A percentile compares a stretch with the other conserved stretches of the same genome.
phyloP scores from a whole-genome alignment of 1,284 basidiomycete genomes.

The Ceratobasidium sp. region DNA sequence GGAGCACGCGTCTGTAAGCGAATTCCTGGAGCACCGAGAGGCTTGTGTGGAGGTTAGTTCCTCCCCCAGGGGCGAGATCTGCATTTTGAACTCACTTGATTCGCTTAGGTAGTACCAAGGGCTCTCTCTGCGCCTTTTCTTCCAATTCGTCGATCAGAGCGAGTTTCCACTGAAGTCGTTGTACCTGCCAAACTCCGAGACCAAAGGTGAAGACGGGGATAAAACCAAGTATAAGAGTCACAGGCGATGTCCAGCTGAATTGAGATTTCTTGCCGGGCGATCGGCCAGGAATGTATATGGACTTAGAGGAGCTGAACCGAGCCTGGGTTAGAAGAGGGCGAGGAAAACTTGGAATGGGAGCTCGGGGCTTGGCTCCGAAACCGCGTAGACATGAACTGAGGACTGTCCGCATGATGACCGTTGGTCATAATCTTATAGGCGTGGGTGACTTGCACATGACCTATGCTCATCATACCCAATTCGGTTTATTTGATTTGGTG shows the following conservation, averaged over 20 bases:
- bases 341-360: not conserved
- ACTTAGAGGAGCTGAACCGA: not conserved
- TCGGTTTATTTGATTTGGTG: too few relatives aligned
- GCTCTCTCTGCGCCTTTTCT: conserved; percentile 82
- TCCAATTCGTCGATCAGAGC: conserved; percentile 93
- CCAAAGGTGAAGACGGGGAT: conserved; percentile 91
- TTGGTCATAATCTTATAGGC: not conserved
- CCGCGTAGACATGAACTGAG: not conserved
- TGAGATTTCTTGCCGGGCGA: conserved; percentile 12
- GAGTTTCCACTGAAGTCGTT: conserved; percentile 94
- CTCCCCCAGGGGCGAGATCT: not conserved
- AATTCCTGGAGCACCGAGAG: conserved; percentile 78
- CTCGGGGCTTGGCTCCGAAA: not conserved
- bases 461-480: too few relatives aligned
- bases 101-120: conserved; percentile 79
- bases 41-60: conserved; percentile 43
- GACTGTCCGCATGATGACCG: conserved; percentile 2
- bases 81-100: conserved; percentile 74
- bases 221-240: conserved; percentile 79
- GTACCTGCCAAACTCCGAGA: conserved; percentile 92
- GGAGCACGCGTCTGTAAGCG: conserved; percentile 79
- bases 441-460: conserved; percentile 4
- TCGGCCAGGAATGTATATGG: not conserved
- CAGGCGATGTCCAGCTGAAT: conserved; percentile 59
- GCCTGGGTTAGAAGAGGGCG: not conserved